Base-by-base conservation (phyloP, 108 stramenopile species). In the Pseudonitzschia multiseries region DNA sequence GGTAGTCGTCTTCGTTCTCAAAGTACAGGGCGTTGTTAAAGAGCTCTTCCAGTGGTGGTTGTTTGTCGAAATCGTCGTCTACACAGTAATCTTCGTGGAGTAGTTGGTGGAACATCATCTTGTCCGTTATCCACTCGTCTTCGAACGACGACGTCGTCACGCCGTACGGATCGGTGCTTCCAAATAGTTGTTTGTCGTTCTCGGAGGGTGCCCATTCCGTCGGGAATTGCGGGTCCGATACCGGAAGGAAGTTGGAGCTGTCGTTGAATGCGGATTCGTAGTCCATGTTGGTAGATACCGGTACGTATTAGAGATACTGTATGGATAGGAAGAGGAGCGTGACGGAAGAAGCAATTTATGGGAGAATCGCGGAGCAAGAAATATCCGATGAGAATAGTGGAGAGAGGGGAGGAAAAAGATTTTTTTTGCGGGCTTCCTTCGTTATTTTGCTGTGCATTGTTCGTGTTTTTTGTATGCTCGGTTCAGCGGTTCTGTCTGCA, bases 41-140 rank as follows among this genome's bases (percentile, higher is more conserved):
- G 41, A 86, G 69, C 33, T 86, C 81, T 68, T 79, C 81, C 5
- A 81, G 59, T 3, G 81, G 84, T 27, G 56, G 51, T 31, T 54
- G 50, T 57, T 54, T 32, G 15, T 62, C 61, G 27, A 29, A 33
- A 33, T 62, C 41, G 6, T 51, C 50, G 3, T 51, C 50, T n/a
- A 51, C 3, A n/a, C 9, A 51, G 3, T 51, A 17, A n/a, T 56
- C 54, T 48, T 48, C 46, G 14, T 48, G 46, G 13, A 48, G 42
- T 42, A 10, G 46, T 24, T 56, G 54, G 22, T 56, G 26, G 26
- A 24, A 8, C 54, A 56, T 56, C 54, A 26, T 26, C 24, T 56
- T 56, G 54, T 56, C 54, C 10, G 54, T 56, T 56, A 3, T 9
- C 54, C 54, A 56, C 9, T 62, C 54, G 21, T 9, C 22, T 56